Base-by-base conservation (phyloP, 805 yeast genomes). In the Debaryomyces hansenii region DNA sequence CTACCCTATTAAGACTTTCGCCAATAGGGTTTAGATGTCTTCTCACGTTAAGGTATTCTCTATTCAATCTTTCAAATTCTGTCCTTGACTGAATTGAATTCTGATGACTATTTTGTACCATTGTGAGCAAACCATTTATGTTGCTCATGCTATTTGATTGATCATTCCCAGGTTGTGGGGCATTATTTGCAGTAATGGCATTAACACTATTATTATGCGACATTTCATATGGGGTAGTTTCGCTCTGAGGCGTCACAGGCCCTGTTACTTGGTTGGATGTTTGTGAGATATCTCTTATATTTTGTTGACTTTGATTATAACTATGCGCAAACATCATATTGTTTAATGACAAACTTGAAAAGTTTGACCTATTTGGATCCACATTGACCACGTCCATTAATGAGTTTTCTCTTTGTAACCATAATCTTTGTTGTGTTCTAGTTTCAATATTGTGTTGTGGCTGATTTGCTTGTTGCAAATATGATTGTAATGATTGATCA, bases 331-430 rank as follows among this genome's bases (percentile, higher is more conserved):
- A 70, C 74, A 71, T 66, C 43, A 69, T 51, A 49, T 68, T 70
- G 54, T 62, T 69, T 45, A 67, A 58, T 31, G 76, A 69, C 37
- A 72, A 50, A 41, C 63, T 69, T 15, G 77, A 72, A 27, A 72
- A 63, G 50, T 70, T 72, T 16, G 65, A 57, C 31, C 61, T 62
- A 35, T 52, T 53, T 9, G 65, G 49, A 48, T 70, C 75, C 41
- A 58, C 31, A 29, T 59, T 58, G 3, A 67, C 69, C 43, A 83
- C 64, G 59, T 85, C 91, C 67, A 84, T 69, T 36, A 85, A 68
- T 2, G 88, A 82, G 55, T 80, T 84, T 53, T 87, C 92, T 52
- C 92, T 72, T 62, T 87, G 96, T 29, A 89, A 69, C 96, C 96
- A 88, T 42, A 90, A 74, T 51, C 84, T 78, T 59, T 87, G 94